phyloP scores from a whole-genome alignment of 192 early-diverging fungal genomes.

The Piromyces sp. region DNA sequence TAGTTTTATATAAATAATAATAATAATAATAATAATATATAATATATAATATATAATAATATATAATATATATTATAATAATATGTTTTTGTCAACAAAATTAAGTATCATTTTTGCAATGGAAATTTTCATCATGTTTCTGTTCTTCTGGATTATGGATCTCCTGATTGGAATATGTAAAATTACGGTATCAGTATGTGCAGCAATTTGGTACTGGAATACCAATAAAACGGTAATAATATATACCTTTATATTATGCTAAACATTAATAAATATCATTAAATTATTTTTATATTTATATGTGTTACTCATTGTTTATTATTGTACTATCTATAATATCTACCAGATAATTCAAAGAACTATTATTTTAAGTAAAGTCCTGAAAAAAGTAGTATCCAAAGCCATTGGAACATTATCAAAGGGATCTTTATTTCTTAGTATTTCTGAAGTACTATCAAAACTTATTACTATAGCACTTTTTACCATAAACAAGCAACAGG shows the following conservation, averaged over 20 bases:
- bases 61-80: neutral
- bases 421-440: neutral
- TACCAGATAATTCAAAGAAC: neutral
- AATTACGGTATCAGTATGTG: neutral
- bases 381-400: neutral
- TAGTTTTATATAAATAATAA: no score
- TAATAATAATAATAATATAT: no score
- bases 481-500: neutral
- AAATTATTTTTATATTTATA: no score
- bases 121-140: neutral
- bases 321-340: no score
- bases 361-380: neutral
- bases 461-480: neutral
- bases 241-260: no score
- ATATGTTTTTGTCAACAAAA: neutral
- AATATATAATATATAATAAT: no score
- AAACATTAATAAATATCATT: no score
- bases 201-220: neutral
- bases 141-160: neutral
- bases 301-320: no score
- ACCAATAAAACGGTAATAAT: neutral
- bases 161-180: neutral
- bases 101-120: neutral
- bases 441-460: neutral
- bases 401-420: neutral